Evolutionary conservation across 1,284 basidiomycete species (phyloP), one percentile per base, ranked within the genome.

Genomic region (Cystobasidiaceae sp.): DNA sequence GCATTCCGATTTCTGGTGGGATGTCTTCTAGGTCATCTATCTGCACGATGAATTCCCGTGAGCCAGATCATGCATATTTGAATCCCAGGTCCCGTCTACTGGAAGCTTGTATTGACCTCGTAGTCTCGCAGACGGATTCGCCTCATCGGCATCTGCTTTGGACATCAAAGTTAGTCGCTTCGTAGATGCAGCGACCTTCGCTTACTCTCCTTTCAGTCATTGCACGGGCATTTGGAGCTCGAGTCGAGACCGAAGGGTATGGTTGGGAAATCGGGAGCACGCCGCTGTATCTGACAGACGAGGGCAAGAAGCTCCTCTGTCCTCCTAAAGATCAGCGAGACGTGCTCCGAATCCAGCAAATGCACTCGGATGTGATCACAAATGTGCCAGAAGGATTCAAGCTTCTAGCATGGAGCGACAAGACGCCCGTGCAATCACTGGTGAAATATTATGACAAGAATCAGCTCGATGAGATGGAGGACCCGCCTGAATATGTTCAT

Each of bases 131-230:
- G 60, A 21, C 68, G 69, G 21, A 71, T 71, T 11, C 63, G 71
- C 13, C 66, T 71, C 4, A 57, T 73, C 7, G 71, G 71, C 21
- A 70, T 73, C 48, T 73, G 71, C 50, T 73, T 73, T 45, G 55
- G 49, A 4, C 58, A 48, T 34, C 60, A 62, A 45, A 62, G 60
- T 62, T 25, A 5, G 60, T 50, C 27, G 41, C 6, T 30, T 8
- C 23, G 17, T 23, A 15, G 4, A 32, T 1, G n/a, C 25, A 27
- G 8, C 21, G 8, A 44, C 34, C 17, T 27, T 15, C 19, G 21
- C 15, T 17, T 34, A 32, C 44, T 32, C 13, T 49, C 28, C 21
- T 9, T 0, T 66, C 69, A 60, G 65, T 73, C 17, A 51, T 73
- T 15, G 72, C 71, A 5, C 48, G 72, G 30, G 71, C 72, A 3